phyloP scores from a whole-genome alignment of 495 filamentous ascomycete species.

The Aspergillus ellipticus region DNA sequence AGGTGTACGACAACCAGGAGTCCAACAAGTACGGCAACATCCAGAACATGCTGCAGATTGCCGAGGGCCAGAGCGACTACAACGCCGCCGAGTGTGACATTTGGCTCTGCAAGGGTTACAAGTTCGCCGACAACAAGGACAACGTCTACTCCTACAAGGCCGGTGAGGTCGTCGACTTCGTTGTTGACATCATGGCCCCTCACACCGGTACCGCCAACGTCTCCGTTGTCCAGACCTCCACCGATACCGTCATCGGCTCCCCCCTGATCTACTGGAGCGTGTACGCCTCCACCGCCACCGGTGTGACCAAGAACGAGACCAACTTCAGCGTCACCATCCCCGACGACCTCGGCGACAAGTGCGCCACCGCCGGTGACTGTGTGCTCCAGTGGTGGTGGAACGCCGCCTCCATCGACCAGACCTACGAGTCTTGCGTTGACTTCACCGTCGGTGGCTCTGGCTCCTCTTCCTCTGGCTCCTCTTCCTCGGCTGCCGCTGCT shows the following conservation, averaged over 20 bases:
- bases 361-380: constrained; percentile 57
- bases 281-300: constrained; percentile 49
- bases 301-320: constrained; percentile 54
- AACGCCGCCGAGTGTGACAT: constrained; percentile 57
- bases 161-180: constrained; percentile 57
- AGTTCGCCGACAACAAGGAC: constrained; percentile 66
- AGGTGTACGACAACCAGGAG: constrained; percentile 57
- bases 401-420: constrained; percentile 61
- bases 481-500: constrained; percentile 5
- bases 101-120: constrained; percentile 68
- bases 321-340: constrained; percentile 66
- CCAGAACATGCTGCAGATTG: constrained; percentile 60
- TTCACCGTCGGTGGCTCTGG: constrained; percentile 52
- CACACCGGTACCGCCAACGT: constrained; percentile 68
- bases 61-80: constrained; percentile 53
- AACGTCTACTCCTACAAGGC: constrained; percentile 59
- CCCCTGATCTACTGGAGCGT: constrained; percentile 54
- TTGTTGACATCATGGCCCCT: constrained; percentile 58
- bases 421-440: constrained; percentile 71
- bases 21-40: constrained; percentile 66
- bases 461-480: constrained; percentile 15
- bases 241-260: constrained; percentile 54
- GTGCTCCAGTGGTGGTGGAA: constrained; percentile 72
- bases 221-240: constrained; percentile 60
- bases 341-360: constrained; percentile 51